These are phyloP conservation scores for Penicillium paneum DNA, from an alignment of 2,329 filamentous ascomycete genomes.

Conservation along the genomic window DNA sequence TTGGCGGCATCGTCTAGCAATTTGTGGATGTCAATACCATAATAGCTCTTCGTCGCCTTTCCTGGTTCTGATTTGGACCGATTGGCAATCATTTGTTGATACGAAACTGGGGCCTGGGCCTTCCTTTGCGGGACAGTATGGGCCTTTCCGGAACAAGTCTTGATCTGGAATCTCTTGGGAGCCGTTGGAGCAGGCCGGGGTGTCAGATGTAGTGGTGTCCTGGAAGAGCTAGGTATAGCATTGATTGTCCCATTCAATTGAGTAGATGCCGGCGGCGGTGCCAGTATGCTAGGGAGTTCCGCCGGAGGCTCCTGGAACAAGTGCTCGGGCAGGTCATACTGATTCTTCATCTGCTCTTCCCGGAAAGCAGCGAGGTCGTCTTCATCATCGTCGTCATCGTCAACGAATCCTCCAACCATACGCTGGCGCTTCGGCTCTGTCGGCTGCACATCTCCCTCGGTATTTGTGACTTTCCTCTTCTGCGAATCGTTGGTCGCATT, in stretches of 20 bases:
- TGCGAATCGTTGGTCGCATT: slow-evolving; percentile 35
- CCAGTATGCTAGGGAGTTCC: slow-evolving; percentile 15
- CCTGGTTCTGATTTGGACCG: slow-evolving; percentile 52
- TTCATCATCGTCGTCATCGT: slow-evolving; percentile 39
- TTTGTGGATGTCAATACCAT: slow-evolving; percentile 86
- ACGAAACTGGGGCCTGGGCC: slow-evolving; percentile 40
- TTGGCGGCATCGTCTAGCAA: slow-evolving; percentile 69
- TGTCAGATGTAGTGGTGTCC: slow-evolving; percentile 6
- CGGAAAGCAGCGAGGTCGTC: slow-evolving; percentile 28
- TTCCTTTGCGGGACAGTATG: slow-evolving; percentile 44
- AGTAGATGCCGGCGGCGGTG: slow-evolving; percentile 3
- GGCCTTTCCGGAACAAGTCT: slow-evolving; percentile 49
- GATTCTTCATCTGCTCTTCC: slow-evolving; percentile 30
- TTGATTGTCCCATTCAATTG: not conserved
- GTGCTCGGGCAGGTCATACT: slow-evolving; percentile 31
- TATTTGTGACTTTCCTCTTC: slow-evolving; percentile 40
- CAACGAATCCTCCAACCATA: slow-evolving; percentile 42
- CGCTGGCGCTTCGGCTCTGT: slow-evolving; percentile 41
- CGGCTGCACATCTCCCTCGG: slow-evolving; percentile 24
- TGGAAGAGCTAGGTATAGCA: not conserved
- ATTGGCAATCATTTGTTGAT: slow-evolving; percentile 54
- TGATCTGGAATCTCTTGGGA: slow-evolving; percentile 34
- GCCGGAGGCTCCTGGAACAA: slow-evolving; percentile 13
- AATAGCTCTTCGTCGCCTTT: slow-evolving; percentile 66
- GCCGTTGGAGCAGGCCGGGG: slow-evolving; percentile 14